Base-by-base conservation (phyloP, 169 alveolate species). In the Plasmodium sp. region DNA sequence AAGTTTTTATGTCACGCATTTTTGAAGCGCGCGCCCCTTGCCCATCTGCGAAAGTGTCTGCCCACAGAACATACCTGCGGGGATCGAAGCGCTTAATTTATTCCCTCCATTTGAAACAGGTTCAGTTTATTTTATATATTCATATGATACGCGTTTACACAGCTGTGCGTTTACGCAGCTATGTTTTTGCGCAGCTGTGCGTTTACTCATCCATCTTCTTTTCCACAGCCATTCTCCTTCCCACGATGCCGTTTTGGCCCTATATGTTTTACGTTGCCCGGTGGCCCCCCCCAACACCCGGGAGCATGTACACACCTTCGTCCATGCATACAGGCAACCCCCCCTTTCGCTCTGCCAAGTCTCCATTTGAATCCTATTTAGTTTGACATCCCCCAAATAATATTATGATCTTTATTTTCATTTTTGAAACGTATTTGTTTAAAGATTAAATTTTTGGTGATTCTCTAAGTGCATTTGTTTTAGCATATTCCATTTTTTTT, bases 361-460 rank as follows among this genome's bases (percentile, higher is more conserved):
- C 14, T 67, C 39, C 14, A 67, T 67, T 67, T 67, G 77, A 67
- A 67, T 67, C 31, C 36, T 75, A 12, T 14, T 48, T 51, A 27
- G 22, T 81, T 81, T 81, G 75, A 81, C 77, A 81, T 51, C 48
- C 6, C 54, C 48, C 56, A 81, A 81, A 43, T 33, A 51, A 51
- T 51, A 51, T 51, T 51, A 51, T 51, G 22, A 51, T 14, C 18
- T 51, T 51, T 45, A 18, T 33, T 45, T 81, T 43, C 62, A 51
- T 41, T 81, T 81, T 41, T 81, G 36, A 79, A 79, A 79, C 54
- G n/a, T 84, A 72, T 72, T 67, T 67, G 77, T 67, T 67, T 67
- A 67, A 67, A 67, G 77, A 67, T 31, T 67, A 67, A 36, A 75
- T 75, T 51, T 86, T 86, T 86, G 81, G 73, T 86, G 71, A 86